A percentile compares a stretch with the other conserved stretches of the same genome.
Conservation (phyloP, 2,329 filamentous ascomycete species). For the Stemphylium vesicarium region DNA sequence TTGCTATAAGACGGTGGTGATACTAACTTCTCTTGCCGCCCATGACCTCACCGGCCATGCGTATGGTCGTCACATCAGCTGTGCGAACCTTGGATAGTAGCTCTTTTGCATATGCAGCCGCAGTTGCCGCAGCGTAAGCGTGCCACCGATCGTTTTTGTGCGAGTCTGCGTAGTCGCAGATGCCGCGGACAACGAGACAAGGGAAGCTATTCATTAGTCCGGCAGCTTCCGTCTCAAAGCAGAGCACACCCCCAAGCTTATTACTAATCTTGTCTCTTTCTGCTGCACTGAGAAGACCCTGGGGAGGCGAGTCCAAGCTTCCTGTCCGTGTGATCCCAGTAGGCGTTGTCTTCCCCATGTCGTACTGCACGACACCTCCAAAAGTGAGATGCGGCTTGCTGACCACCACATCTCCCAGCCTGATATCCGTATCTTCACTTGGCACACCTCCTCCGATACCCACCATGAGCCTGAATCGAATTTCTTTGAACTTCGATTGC, state of each 20-base stretch:
- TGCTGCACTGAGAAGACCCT: conserved; percentile 11
- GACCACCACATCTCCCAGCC: conserved; percentile 36
- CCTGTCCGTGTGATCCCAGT: conserved; percentile 18
- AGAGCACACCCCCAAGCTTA: conserved; percentile 1
- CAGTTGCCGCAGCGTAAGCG: neutral
- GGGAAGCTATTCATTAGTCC: conserved; percentile 4
- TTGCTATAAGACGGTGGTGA: neutral
- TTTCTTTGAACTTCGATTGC: conserved; percentile 36
- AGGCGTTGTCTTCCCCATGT: conserved; percentile 22
- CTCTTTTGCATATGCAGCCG: neutral
- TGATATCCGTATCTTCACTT: conserved; percentile 22
- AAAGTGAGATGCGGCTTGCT: conserved; percentile 15
- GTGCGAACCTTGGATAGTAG: too few species aligned
- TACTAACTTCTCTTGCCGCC: neutral
- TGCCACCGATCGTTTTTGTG: neutral
- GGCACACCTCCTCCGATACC: conserved; percentile 51
- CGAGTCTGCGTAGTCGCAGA: neutral
- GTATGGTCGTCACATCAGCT: too few species aligned
- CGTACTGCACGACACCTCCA: conserved; percentile 34
- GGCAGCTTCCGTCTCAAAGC: conserved; percentile 14
- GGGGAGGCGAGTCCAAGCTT: conserved; percentile 11
- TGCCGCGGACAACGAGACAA: conserved; percentile 4
- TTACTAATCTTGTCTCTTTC: neutral
- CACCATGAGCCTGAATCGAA: conserved; percentile 53
- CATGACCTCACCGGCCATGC: neutral